A percentile compares a stretch with the other conserved stretches of the same genome.
Conservation (phyloP, 1,284 basidiomycete genomes). For the Cryptococcus sp. region DNA sequence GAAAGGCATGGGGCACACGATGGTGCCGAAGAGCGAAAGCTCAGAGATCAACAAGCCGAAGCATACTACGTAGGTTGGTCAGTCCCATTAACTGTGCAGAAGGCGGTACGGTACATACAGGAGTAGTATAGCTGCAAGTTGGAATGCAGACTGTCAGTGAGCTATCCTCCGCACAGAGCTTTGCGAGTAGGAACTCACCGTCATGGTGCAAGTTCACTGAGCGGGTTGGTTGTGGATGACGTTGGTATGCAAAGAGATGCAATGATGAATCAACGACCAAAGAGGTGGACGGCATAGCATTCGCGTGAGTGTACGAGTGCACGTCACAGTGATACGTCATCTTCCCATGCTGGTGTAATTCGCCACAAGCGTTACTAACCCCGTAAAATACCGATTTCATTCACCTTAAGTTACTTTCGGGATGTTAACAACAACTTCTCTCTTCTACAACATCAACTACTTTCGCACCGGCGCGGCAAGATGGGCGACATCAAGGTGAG, state of each 20-base stretch:
- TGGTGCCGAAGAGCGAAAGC: conserved; percentile 47
- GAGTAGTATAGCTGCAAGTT: background rate
- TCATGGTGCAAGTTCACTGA: background rate
- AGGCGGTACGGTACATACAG: background rate
- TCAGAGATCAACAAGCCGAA: conserved; percentile 51
- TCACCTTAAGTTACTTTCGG: no score
- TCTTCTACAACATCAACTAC: no score
- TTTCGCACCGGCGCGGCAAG: no score
- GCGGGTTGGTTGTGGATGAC: no score
- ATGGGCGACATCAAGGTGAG: background rate
- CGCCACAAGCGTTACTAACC: background rate
- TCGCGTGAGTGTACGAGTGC: no score
- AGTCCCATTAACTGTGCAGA: background rate
- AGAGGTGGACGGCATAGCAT: no score
- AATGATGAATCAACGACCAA: no score
- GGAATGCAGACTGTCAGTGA: background rate
- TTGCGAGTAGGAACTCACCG: background rate
- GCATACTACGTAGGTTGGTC: conserved; percentile 40
- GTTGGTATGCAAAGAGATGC: no score
- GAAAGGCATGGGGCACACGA: conserved; percentile 54
- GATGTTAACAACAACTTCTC: no score
- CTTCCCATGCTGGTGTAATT: no score
- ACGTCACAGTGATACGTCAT: no score
- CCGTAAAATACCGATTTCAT: no score
- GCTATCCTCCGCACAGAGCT: background rate